Evolutionary conservation across 2,329 filamentous ascomycete species (phyloP).

Genomic region (Shiraia sp.): DNA sequence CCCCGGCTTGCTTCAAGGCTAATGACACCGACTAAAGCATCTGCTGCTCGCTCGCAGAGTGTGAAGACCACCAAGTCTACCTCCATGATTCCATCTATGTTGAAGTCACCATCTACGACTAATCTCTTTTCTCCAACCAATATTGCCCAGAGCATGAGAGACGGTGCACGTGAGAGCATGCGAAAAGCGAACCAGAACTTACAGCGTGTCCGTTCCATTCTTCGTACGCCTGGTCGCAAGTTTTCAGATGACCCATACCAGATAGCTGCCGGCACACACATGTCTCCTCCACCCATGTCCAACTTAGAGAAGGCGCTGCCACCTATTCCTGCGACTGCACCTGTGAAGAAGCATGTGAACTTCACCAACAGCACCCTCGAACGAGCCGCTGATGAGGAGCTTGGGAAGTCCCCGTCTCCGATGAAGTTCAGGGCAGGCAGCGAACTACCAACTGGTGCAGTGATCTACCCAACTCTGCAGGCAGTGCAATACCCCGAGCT

Average conservation of each 20-base stretch:
- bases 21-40: constrained; percentile 79
- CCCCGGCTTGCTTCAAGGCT: constrained; percentile 57
- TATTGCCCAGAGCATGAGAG: constrained; percentile 38
- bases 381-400: constrained; percentile 36
- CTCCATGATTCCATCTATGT: constrained; percentile 59
- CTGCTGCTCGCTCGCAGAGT: constrained; percentile 64
- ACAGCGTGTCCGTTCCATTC: constrained; percentile 65
- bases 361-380: constrained; percentile 74
- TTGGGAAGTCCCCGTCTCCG: constrained; percentile 41
- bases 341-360: constrained; percentile 76
- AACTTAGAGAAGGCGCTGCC: constrained; percentile 59
- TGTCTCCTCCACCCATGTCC: constrained; percentile 46
- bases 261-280: constrained; percentile 63
- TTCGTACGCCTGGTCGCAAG: constrained; percentile 62
- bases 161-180: constrained; percentile 43
- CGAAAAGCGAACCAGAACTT: constrained; percentile 50
- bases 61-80: constrained; percentile 53
- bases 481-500: constrained; percentile 46
- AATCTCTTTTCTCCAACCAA: constrained; percentile 46
- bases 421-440: constrained; percentile 41
- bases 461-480: constrained; percentile 35
- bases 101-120: constrained; percentile 58
- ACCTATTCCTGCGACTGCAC: constrained; percentile 64
- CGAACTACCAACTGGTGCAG: constrained; percentile 37
- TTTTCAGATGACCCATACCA: constrained; percentile 63